Base-by-base conservation (phyloP, 73 alveolate genomes). In the Paraurostyla sp. region DNA sequence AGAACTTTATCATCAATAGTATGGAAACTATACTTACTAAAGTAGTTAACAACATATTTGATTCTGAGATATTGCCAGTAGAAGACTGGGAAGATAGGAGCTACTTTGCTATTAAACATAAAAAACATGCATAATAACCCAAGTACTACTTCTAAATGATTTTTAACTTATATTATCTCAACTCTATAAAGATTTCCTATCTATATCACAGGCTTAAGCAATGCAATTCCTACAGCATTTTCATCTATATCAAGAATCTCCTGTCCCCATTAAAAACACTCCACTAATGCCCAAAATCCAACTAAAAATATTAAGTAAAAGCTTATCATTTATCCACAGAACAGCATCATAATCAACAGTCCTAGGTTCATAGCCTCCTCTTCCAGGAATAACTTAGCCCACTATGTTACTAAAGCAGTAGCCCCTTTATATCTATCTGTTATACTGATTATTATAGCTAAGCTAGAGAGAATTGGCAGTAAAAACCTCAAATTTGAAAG, bases 81-180 rank as follows among this genome's bases (percentile, higher is more conserved):
- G 46, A 73, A 45, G 35, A 73, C 71, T 11, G 87, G 87, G 87
- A 73, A 73, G 7, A 73, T 73, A 25, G 87, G 87, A 3, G 87
- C 87, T 73, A 73, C 71, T 50, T 73, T 73, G 23, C 87, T 50
- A n/a, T 16, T 73, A 18, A 73, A 42, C 68, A 73, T 45, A 27
- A 73, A 27, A 3, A 27, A 11, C 0, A 73, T 29, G 25, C 71
- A 73, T 2, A 51, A 0, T 7, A 73, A n/a, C 0, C 73, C 87
- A 2, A 73, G 16, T 23, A 73, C 20, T 27, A 73, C 71, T 29
- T 73, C 87, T 1, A 73, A 43, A 50, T 73, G 87, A 33, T 50
- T 73, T 29, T 73, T 73, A 0, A 42, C 50, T 50, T 48, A 9
- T 1, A 50, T 30, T 6, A 73, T 20, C 29, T 73, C 87, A 16